Evolutionary conservation across 192 early-diverging fungal genomes (phyloP).

Genomic region (Entomortierella lignicola): DNA sequence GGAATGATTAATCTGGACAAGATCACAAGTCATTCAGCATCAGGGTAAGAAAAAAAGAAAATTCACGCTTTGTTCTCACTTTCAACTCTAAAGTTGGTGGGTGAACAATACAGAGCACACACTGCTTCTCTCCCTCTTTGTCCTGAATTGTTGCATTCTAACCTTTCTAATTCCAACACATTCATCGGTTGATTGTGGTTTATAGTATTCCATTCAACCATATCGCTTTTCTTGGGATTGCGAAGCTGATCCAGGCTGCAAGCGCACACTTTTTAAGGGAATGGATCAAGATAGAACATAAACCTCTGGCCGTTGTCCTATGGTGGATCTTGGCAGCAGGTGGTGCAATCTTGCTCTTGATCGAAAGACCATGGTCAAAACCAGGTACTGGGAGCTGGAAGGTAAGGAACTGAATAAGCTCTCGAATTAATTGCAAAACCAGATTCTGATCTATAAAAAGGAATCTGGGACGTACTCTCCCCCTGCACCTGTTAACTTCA

Average conservation of each 20-base stretch:
- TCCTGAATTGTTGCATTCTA: background rate
- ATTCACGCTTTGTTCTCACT: too few relatives aligned
- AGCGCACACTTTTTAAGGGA: constrained; percentile 46
- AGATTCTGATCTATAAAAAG: background rate
- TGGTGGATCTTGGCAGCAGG: constrained; percentile 33
- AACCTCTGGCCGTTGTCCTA: constrained; percentile 21
- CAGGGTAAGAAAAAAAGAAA: too few relatives aligned
- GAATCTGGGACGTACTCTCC: too few relatives aligned
- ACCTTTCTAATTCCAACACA: background rate
- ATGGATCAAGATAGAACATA: constrained; percentile 43
- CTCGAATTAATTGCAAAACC: background rate
- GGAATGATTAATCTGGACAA: constrained; percentile 55
- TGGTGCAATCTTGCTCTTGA: constrained; percentile 10
- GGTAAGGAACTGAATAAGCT: constrained; percentile 6
- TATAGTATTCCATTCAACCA: constrained; percentile 51
- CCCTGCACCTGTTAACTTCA: background rate
- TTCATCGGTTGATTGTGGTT: too few relatives aligned
- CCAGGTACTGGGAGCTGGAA: constrained; percentile 27
- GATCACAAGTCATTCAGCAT: constrained; percentile 43
- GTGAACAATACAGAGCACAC: too few relatives aligned
- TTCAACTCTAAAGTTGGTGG: too few relatives aligned
- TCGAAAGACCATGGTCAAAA: constrained; percentile 43
- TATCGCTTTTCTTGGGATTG: constrained; percentile 52
- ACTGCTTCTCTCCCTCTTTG: too few relatives aligned
- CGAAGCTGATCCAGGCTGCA: constrained; percentile 41